A percentile compares a stretch with the other conserved stretches of the same genome.
phyloP scores from a whole-genome alignment of 148 eudicot species.

The Dysphania ambrosioides region DNA sequence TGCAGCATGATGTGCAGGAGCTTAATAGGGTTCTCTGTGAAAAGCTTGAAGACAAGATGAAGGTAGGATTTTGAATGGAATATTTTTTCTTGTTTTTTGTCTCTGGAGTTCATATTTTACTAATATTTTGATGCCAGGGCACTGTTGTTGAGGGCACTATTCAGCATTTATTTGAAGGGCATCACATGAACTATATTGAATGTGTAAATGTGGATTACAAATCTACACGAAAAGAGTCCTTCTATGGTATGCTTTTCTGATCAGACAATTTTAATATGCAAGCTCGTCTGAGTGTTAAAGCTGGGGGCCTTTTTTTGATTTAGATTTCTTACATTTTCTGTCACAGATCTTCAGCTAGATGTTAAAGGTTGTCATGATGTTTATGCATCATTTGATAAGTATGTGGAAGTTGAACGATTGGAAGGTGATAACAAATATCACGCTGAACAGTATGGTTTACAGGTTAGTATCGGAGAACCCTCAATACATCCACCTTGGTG shows the following conservation, averaged over 20 bases:
- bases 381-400: constrained; percentile 94
- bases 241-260: constrained; percentile 53
- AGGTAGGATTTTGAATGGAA: constrained; percentile 36
- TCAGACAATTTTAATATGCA: neutral
- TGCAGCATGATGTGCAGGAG: constrained; percentile 99
- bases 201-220: constrained; percentile 90
- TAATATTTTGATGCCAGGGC: constrained; percentile 46
- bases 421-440: constrained; percentile 95
- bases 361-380: constrained; percentile 95
- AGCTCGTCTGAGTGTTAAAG: neutral
- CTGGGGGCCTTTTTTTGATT: neutral
- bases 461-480: constrained; percentile 38
- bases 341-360: constrained; percentile 92
- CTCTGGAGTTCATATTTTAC: neutral
- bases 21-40: constrained; percentile 91
- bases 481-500: neutral
- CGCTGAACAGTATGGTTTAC: constrained; percentile 81
- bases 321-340: constrained; percentile 5
- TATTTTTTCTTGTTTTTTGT: constrained; percentile 6
- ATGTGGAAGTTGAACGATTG: constrained; percentile 89
- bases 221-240: constrained; percentile 93
- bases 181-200: constrained; percentile 95
- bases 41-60: constrained; percentile 97
- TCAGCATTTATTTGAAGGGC: constrained; percentile 91
- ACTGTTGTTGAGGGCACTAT: constrained; percentile 98